A percentile compares a stretch with the other conserved stretches of the same genome.
These are phyloP conservation scores for Tolypocladium pustulatum DNA, from an alignment of 2,329 filamentous ascomycete genomes.

Conservation along the genomic window DNA sequence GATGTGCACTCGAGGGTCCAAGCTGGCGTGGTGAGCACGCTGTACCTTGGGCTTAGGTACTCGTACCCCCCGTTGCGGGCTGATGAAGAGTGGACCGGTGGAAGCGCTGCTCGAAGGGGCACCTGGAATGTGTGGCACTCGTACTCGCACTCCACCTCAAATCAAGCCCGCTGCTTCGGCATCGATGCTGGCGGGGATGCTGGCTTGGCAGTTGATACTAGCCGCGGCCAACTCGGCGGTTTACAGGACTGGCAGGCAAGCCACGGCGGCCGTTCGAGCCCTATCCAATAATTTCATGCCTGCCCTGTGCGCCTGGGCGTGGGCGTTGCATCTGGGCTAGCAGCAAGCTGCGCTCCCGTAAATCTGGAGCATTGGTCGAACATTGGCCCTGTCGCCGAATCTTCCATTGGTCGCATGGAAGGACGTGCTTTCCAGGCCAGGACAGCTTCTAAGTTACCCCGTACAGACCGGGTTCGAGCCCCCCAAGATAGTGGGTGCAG, in stretches of 20 bases:
- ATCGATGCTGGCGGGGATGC: not conserved
- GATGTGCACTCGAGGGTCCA: no score
- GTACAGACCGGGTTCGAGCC: not conserved
- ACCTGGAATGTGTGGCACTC: no score
- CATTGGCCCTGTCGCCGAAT: not conserved
- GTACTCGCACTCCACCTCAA: not conserved
- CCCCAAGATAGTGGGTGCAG: not conserved
- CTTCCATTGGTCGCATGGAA: not conserved
- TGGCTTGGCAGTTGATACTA: not conserved
- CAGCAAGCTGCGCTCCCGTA: not conserved
- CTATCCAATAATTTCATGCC: not conserved
- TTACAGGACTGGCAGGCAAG: not conserved
- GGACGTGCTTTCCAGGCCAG: not conserved
- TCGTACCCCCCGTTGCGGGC: not conserved
- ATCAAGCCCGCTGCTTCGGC: not conserved
- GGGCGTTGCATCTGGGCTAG: not conserved
- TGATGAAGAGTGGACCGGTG: not conserved
- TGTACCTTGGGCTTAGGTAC: no score
- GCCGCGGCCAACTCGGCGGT: not conserved
- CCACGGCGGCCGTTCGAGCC: not conserved
- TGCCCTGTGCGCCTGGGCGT: not conserved
- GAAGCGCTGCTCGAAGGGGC: not conserved
- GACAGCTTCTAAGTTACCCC: not conserved
- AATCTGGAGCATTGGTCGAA: not conserved
- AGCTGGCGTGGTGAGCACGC: not conserved